phyloP scores from a whole-genome alignment of 192 early-diverging fungal genomes.

The Podila epigama region DNA sequence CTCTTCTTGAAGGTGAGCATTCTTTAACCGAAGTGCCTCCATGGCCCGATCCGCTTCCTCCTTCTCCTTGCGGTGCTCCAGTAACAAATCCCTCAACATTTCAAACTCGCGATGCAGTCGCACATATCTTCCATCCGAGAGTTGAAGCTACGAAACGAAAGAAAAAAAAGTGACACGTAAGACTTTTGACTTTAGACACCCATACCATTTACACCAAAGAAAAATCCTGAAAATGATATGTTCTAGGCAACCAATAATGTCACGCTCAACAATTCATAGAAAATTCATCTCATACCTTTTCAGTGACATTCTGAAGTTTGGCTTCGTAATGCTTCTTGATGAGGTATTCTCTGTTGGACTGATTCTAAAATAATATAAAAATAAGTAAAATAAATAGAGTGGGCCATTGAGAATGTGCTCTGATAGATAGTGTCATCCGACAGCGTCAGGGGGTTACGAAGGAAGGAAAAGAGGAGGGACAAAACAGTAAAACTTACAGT shows the following conservation, averaged over 20 bases:
- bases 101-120: constrained; percentile 43
- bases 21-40: constrained; percentile 22
- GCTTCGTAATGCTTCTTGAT: constrained; percentile 57
- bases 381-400: background rate
- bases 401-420: background rate
- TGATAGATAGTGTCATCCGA: background rate
- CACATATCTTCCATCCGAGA: constrained; percentile 51
- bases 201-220: background rate
- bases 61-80: constrained; percentile 25
- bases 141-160: constrained; percentile 21
- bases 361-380: background rate
- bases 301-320: constrained; percentile 50
- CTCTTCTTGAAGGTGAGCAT: constrained; percentile 36
- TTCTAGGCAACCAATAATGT: no score
- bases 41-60: constrained; percentile 10
- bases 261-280: no score
- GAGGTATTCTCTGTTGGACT: constrained; percentile 36
- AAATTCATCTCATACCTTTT: no score
- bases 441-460: no score
- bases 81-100: constrained; percentile 40
- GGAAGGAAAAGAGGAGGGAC: no score
- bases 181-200: no score
- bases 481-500: background rate
- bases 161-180: background rate
- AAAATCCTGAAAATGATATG: background rate